A percentile compares a stretch with the other conserved stretches of the same genome.
Evolutionary conservation across 345 rosid genomes (phyloP).

Genomic region (Crucihimalaya himalaica): DNA sequence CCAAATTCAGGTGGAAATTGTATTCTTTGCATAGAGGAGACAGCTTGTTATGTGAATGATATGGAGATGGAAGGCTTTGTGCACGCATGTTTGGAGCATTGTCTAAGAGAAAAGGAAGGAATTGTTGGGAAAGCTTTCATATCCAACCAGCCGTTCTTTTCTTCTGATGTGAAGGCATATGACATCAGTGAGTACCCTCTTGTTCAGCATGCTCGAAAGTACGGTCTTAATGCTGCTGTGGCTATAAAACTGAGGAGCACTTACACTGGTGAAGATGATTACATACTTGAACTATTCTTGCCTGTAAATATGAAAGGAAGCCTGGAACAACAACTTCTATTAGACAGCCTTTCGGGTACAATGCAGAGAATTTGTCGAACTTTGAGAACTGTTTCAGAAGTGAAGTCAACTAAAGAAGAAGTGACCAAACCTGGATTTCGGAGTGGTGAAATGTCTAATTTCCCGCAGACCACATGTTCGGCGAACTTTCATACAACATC

Average conservation of each 20-base stretch:
- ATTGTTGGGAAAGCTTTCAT: slow-evolving; percentile 85
- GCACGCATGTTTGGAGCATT: slow-evolving; percentile 74
- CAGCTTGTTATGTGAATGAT: slow-evolving; percentile 81
- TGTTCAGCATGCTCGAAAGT: slow-evolving; percentile 90
- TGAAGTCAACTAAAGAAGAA: slow-evolving; percentile 46
- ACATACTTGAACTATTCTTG: slow-evolving; percentile 84
- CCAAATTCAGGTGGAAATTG: slow-evolving; percentile 47
- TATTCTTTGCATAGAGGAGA: slow-evolving; percentile 63
- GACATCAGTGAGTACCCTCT: slow-evolving; percentile 77
- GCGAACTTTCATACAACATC: slow-evolving; percentile 41
- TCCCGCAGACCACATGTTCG: slow-evolving; percentile 36
- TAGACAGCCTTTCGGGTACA: slow-evolving; percentile 76
- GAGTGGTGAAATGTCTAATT: slow-evolving; percentile 35
- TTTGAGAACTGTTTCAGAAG: slow-evolving; percentile 74
- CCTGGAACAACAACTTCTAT: slow-evolving; percentile 79
- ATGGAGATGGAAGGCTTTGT: slow-evolving; percentile 76
- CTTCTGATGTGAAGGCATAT: slow-evolving; percentile 73
- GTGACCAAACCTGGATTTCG: slow-evolving; percentile 37
- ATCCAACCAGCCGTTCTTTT: slow-evolving; percentile 76
- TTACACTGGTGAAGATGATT: slow-evolving; percentile 74
- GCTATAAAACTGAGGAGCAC: slow-evolving; percentile 88
- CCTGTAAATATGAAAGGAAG: slow-evolving; percentile 75
- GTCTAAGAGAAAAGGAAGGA: slow-evolving; percentile 83
- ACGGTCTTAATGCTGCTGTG: slow-evolving; percentile 84
- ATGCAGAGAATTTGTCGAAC: slow-evolving; percentile 85